A percentile compares a stretch with the other conserved stretches of the same genome.
These are phyloP conservation scores for Phialophora tarda DNA, from an alignment of 2,329 filamentous ascomycete species.

Conservation along the genomic window DNA sequence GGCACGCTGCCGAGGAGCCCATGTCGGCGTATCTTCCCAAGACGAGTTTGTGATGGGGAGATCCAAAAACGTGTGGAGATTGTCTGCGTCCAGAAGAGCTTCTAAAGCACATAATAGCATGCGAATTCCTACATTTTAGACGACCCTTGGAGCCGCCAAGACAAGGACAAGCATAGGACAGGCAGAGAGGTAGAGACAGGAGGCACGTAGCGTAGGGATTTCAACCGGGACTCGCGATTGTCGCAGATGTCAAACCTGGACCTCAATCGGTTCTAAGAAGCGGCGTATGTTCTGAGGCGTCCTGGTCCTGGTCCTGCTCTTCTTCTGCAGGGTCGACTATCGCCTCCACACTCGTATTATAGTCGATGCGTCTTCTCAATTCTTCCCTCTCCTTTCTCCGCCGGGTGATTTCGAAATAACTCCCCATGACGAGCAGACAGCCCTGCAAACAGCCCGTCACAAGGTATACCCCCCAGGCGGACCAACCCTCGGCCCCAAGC, in stretches of 20 bases:
- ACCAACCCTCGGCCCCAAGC: slow-evolving; percentile 85
- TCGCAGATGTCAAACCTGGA: background rate
- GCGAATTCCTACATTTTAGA: background rate
- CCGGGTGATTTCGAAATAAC: slow-evolving; percentile 64
- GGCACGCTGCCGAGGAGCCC: slow-evolving; percentile 33
- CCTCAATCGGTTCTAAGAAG: slow-evolving; percentile 24
- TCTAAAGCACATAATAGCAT: background rate
- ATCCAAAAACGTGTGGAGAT: background rate
- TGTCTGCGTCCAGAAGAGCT: background rate
- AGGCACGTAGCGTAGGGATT: background rate
- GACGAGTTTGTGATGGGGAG: slow-evolving; percentile 1
- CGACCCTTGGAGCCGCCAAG: background rate
- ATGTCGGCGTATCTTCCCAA: slow-evolving; percentile 8
- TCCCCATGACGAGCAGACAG: slow-evolving; percentile 75
- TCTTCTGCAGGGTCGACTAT: background rate
- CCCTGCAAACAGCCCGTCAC: slow-evolving; percentile 87
- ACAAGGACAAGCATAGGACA: background rate
- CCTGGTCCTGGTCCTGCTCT: background rate
- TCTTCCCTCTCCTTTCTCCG: slow-evolving; percentile 34
- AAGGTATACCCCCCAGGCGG: slow-evolving; percentile 90
- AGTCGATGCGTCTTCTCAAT: slow-evolving; percentile 29
- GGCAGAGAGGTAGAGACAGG: background rate
- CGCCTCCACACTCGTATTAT: slow-evolving; percentile 16
- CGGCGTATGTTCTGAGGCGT: slow-evolving; percentile 28
- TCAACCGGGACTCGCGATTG: background rate